Percentiles rank a stretch among this genome's conserved stretches.
phyloP scores from a whole-genome alignment of 176 grass and related monocot species.

The Aegilops tauschii region DNA sequence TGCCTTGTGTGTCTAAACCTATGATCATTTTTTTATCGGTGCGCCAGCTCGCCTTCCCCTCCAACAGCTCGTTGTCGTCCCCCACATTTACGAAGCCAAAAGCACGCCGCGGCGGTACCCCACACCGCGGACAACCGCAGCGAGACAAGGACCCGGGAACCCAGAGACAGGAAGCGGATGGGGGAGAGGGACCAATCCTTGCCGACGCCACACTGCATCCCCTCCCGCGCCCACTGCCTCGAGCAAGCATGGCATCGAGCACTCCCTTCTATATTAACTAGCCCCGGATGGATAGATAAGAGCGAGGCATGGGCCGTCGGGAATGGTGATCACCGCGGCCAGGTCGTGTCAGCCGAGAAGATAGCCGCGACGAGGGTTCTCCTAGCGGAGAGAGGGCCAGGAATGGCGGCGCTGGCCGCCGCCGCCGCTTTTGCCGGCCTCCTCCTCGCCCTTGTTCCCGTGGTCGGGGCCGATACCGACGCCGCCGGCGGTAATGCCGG shows the following conservation, averaged over 20 bases:
- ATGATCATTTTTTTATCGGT: background rate
- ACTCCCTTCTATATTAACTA: constrained; percentile 20
- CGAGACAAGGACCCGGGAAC: background rate
- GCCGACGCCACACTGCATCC: constrained; percentile 58
- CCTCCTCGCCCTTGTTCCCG: constrained; percentile 21
- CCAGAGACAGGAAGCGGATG: background rate
- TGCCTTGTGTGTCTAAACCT: no score
- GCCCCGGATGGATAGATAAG: background rate
- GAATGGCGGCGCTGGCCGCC: background rate
- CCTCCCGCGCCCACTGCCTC: constrained; percentile 7
- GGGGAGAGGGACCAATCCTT: constrained; percentile 30
- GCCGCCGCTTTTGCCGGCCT: background rate
- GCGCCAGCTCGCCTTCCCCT: background rate
- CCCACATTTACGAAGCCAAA: constrained; percentile 30
- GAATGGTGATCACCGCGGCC: constrained; percentile 21
- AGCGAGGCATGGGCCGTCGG: background rate
- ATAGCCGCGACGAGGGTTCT: background rate
- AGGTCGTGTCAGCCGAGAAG: background rate
- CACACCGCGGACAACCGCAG: background rate
- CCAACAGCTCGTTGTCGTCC: background rate
- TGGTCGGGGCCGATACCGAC: constrained; percentile 39
- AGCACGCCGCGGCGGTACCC: background rate
- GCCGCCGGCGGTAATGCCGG: constrained; percentile 32
- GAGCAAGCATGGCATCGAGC: constrained; percentile 41
- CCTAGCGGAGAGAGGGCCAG: background rate